These are phyloP conservation scores for Prunus persica DNA, from an alignment of 306 rosid species.

Conservation along the genomic window Prunus_persica_NCBIv2 NC_034010.1:16496001-16496500, in stretches of 20 bases:
- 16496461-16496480: slow-evolving; percentile 31
- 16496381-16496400: background rate
- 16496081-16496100: slow-evolving; percentile 42
- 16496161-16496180: background rate
- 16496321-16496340: slow-evolving; percentile 69
- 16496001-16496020: background rate
- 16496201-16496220: background rate
- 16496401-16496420: background rate
- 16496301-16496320: slow-evolving; percentile 58
- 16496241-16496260: background rate
- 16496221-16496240: background rate
- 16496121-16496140: background rate
- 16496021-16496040: slow-evolving; percentile 8
- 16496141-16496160: slow-evolving; percentile 1
- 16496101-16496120: slow-evolving; percentile 39
- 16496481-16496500: slow-evolving; percentile 43
- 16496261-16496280: slow-evolving; percentile 61
- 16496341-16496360: slow-evolving; percentile 47
- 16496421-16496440: background rate
- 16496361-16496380: background rate
- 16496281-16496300: slow-evolving; percentile 41
- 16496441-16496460: background rate
- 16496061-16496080: slow-evolving; percentile 51
- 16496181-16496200: background rate
- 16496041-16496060: slow-evolving; percentile 69